A percentile compares a stretch with the other conserved stretches of the same genome.
These are phyloP conservation scores for Rhynchospora pubera DNA, from an alignment of 176 grass and related monocot species.

Conservation along the genomic window DNA sequence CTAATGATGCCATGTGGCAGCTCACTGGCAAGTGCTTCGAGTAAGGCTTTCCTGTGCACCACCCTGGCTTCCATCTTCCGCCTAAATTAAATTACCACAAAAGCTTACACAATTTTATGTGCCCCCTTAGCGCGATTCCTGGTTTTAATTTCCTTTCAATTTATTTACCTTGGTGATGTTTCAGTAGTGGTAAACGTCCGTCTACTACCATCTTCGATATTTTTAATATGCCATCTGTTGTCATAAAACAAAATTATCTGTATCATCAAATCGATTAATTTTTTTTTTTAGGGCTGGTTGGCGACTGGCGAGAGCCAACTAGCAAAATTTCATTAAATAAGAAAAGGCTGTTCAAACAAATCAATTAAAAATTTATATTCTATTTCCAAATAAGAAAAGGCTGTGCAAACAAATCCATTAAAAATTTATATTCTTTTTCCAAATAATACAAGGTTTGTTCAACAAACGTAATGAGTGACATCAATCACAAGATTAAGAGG, in stretches of 20 bases:
- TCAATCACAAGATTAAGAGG: too few species aligned
- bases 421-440: too few species aligned
- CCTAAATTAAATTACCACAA: neutral
- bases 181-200: neutral
- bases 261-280: neutral
- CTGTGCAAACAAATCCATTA: too few species aligned
- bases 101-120: neutral
- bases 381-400: too few species aligned
- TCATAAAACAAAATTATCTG: neutral
- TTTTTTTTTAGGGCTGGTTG: too few species aligned
- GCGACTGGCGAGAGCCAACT: too few species aligned
- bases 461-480: too few species aligned
- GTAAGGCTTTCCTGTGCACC: constrained; percentile 35
- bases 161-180: neutral
- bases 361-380: too few species aligned
- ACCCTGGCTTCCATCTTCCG: constrained; percentile 15
- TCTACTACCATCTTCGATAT: neutral
- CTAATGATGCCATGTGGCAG: constrained; percentile 46
- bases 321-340: too few species aligned
- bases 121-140: neutral
- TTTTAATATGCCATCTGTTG: neutral
- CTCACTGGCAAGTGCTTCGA: constrained; percentile 50
- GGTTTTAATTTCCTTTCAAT: neutral
- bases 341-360: too few species aligned
- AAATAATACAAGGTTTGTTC: too few species aligned